Conservation (phyloP, 495 filamentous ascomycete species). For the Trichoderma orchidacearum region DNA sequence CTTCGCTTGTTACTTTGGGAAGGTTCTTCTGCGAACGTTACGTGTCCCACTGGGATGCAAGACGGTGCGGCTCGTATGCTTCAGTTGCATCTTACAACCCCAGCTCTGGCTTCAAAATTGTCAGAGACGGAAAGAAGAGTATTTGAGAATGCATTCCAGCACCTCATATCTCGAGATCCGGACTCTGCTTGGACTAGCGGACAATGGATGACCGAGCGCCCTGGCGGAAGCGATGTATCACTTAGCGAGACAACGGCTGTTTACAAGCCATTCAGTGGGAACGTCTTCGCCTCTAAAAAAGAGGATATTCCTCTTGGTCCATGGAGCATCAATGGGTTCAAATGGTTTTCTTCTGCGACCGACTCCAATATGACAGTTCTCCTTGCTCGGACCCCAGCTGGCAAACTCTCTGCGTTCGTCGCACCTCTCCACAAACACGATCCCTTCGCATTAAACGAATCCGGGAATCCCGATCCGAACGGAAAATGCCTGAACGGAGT, state of each 20-base stretch:
- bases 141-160: slow-evolving; percentile 34
- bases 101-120: slow-evolving; percentile 1
- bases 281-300: neutral
- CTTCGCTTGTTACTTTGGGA: slow-evolving; percentile 48
- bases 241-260: slow-evolving; percentile 52
- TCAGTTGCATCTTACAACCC: slow-evolving; percentile 28
- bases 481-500: slow-evolving; percentile 39
- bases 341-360: slow-evolving; percentile 66
- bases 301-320: slow-evolving; percentile 37
- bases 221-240: slow-evolving; percentile 60
- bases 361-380: slow-evolving; percentile 57
- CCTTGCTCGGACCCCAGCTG: slow-evolving; percentile 43
- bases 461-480: slow-evolving; percentile 7
- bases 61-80: slow-evolving; percentile 57
- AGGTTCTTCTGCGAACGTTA: slow-evolving; percentile 44
- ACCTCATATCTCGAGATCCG: slow-evolving; percentile 40
- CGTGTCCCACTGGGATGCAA: slow-evolving; percentile 59
- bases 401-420: slow-evolving; percentile 48
- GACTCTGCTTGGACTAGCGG: slow-evolving; percentile 54
- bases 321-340: slow-evolving; percentile 54
- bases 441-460: slow-evolving; percentile 11
- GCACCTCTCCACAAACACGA: slow-evolving; percentile 44
- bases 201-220: slow-evolving; percentile 77
- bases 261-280: neutral
- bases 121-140: slow-evolving; percentile 16